Conservation (phyloP, 345 rosid species). For the Noccaea bulbosa region DNA sequence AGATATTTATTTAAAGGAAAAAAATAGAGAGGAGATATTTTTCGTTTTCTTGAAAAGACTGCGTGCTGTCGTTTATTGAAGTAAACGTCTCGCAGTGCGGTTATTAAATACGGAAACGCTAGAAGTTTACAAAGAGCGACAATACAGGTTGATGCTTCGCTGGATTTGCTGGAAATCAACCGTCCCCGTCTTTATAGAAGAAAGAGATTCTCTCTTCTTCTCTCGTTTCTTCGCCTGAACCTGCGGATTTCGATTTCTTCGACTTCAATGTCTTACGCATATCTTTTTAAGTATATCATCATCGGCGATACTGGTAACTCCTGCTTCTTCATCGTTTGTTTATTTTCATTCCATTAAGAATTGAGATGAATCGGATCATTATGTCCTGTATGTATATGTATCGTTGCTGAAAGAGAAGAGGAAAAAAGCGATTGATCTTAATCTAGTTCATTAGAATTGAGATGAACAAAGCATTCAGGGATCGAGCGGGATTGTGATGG, state of each 20-base stretch:
- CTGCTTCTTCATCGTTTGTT: not conserved
- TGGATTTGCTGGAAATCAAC: constrained; percentile 42
- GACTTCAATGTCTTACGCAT: constrained; percentile 71
- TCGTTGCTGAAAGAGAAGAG: not conserved
- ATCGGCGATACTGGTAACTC: constrained; percentile 88
- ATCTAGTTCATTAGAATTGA: constrained; percentile 2
- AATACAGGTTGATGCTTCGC: constrained; percentile 42
- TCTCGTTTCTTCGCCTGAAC: not conserved
- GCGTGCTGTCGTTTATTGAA: not conserved
- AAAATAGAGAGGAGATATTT: no score
- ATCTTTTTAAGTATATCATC: constrained; percentile 97
- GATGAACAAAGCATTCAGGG: constrained; percentile 1
- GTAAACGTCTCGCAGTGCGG: not conserved
- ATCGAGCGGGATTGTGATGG: not conserved
- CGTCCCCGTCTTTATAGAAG: constrained; percentile 31
- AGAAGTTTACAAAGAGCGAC: constrained; percentile 3
- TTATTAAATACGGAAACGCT: not conserved
- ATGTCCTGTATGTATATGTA: constrained; percentile 1
- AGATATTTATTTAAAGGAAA: no score
- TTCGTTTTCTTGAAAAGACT: not conserved
- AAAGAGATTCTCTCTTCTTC: constrained; percentile 20
- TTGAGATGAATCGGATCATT: constrained; percentile 11
- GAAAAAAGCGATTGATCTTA: not conserved
- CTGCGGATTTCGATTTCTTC: constrained; percentile 2
- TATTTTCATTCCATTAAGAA: not conserved